These are phyloP conservation scores for Ceratonia siliqua DNA, from an alignment of 306 rosid species.

Conservation along the genomic window DNA sequence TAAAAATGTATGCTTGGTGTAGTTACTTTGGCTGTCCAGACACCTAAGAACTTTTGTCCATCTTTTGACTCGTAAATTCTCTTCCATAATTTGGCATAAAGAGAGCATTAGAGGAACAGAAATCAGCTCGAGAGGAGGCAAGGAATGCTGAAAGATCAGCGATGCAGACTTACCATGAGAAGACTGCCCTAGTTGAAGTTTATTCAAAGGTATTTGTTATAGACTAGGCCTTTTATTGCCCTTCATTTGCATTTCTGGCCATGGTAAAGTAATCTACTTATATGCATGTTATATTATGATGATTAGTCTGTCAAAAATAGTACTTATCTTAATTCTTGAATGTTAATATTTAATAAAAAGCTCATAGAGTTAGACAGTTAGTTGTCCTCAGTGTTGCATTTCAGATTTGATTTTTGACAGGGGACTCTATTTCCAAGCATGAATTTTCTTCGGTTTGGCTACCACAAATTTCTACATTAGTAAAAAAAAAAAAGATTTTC, in stretches of 20 bases:
- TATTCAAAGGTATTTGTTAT: constrained; percentile 65
- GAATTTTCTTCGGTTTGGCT: background rate
- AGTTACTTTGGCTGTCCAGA: constrained; percentile 5
- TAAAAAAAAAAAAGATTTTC: background rate
- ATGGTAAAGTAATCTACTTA: background rate
- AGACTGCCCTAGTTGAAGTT: constrained; percentile 64
- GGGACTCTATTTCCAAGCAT: background rate
- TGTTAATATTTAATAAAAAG: background rate
- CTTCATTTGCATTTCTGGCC: background rate
- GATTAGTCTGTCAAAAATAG: background rate
- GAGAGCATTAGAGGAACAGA: constrained; percentile 89
- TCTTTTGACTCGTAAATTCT: constrained; percentile 22
- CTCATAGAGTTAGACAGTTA: background rate
- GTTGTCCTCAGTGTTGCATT: background rate
- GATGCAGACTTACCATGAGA: constrained; percentile 75
- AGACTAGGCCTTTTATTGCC: background rate
- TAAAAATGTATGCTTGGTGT: constrained; percentile 15
- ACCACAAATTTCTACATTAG: background rate
- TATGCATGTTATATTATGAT: background rate
- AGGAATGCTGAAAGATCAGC: constrained; percentile 71
- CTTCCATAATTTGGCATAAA: constrained; percentile 36
- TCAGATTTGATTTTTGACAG: background rate
- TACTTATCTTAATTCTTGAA: background rate
- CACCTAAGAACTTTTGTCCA: constrained; percentile 14
- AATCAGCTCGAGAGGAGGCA: constrained; percentile 70